These are phyloP conservation scores for Aspergillus sp. DNA, from an alignment of 2,329 filamentous ascomycete genomes.

Conservation along the genomic window DNA sequence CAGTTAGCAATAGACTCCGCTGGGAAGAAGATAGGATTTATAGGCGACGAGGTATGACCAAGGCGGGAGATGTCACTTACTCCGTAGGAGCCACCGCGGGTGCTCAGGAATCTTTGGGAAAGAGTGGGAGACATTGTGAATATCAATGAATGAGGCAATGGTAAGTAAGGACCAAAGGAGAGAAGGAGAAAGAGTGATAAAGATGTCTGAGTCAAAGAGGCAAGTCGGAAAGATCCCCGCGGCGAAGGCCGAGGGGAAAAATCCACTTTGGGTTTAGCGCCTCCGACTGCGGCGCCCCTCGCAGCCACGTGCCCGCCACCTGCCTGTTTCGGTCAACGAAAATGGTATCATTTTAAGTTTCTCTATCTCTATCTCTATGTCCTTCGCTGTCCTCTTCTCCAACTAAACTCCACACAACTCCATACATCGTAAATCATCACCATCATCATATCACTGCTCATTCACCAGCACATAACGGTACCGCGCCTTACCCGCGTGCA, in stretches of 20 bases:
- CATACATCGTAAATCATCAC: slow-evolving; percentile 1
- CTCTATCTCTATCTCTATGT: neutral
- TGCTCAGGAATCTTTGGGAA: slow-evolving; percentile 37
- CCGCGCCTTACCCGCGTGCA: slow-evolving; percentile 47
- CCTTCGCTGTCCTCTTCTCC: neutral
- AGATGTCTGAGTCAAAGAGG: slow-evolving; percentile 1
- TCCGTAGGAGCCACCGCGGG: slow-evolving; percentile 34
- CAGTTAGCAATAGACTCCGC: slow-evolving; percentile 13
- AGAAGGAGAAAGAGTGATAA: neutral
- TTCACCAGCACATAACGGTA: slow-evolving; percentile 51
- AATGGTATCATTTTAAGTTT: neutral
- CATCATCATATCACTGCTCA: slow-evolving; percentile 25
- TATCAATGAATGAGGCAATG: neutral
- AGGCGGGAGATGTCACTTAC: slow-evolving; percentile 21
- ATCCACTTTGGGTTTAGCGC: slow-evolving; percentile 22
- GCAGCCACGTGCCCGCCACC: slow-evolving; percentile 23
- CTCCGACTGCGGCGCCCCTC: slow-evolving; percentile 30
- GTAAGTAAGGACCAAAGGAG: neutral
- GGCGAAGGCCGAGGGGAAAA: slow-evolving; percentile 18
- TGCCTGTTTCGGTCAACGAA: neutral
- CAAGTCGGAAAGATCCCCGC: slow-evolving; percentile 14
- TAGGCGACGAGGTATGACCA: neutral
- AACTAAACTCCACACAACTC: too few species aligned
- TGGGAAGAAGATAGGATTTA: neutral
- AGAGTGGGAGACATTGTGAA: slow-evolving; percentile 29